These are phyloP conservation scores for Talaromyces ruber DNA, from an alignment of 495 filamentous ascomycete genomes.

Conservation along the genomic window DNA sequence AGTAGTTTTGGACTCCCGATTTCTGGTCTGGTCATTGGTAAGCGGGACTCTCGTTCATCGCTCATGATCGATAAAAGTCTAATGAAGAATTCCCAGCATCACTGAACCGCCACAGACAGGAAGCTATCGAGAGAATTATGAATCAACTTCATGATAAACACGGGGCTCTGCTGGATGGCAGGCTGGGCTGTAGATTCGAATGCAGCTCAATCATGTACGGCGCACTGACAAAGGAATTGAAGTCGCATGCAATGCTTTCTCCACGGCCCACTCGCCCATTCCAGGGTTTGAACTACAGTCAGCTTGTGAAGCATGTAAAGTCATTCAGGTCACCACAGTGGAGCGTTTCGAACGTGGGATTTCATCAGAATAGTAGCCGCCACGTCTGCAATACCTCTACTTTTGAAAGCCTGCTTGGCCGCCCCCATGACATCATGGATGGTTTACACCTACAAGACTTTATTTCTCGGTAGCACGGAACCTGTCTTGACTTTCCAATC, in stretches of 20 bases:
- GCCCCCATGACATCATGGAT: neutral
- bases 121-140: slow-evolving; percentile 12
- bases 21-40: slow-evolving; percentile 15
- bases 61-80: no score
- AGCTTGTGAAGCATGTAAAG: neutral
- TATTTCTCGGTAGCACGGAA: neutral
- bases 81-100: slow-evolving; percentile 12
- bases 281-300: slow-evolving; percentile 10
- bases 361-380: neutral
- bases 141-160: slow-evolving; percentile 10
- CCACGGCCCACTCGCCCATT: slow-evolving; percentile 16
- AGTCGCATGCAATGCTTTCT: slow-evolving; percentile 15
- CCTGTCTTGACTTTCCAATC: no score
- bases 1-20: slow-evolving; percentile 20
- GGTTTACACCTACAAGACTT: neutral
- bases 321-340: slow-evolving; percentile 10
- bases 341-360: neutral
- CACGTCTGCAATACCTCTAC: neutral
- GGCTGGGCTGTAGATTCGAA: slow-evolving; percentile 15
- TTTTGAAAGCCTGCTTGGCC: neutral
- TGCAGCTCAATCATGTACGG: slow-evolving; percentile 24
- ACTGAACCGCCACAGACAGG: slow-evolving; percentile 13
- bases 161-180: slow-evolving; percentile 10
- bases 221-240: slow-evolving; percentile 17
- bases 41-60: slow-evolving; percentile 2